A percentile compares a stretch with the other conserved stretches of the same genome.
Conservation (phyloP, 2,329 filamentous ascomycete species). For the Venturia oleaginea region DNA sequence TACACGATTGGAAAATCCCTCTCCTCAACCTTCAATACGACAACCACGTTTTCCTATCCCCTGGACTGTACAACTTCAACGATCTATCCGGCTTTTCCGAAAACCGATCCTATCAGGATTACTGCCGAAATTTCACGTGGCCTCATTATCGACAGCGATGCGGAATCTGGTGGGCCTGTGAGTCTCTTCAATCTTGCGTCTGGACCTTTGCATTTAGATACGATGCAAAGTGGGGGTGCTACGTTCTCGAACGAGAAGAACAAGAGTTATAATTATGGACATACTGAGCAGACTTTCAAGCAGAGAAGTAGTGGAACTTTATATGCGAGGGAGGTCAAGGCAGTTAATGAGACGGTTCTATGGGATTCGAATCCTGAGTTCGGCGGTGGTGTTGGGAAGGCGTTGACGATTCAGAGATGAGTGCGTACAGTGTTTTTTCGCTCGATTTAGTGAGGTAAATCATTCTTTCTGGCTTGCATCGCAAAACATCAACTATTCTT, state of each 20-base stretch:
- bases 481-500: too few species aligned
- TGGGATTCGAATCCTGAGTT: neutral
- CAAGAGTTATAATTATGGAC: conserved; percentile 1
- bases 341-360: neutral
- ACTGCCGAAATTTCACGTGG: neutral
- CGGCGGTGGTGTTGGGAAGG: neutral
- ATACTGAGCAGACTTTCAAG: neutral
- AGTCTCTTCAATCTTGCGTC: neutral
- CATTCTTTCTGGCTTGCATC: too few species aligned
- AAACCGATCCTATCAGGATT: neutral
- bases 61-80: neutral
- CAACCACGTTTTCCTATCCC: neutral
- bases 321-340: conserved; percentile 5
- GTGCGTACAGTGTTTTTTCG: too few species aligned
- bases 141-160: neutral
- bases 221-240: neutral
- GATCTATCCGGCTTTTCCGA: neutral
- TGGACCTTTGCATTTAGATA: neutral
- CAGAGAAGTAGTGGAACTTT: conserved; percentile 6
- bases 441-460: too few species aligned
- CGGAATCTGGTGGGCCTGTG: neutral
- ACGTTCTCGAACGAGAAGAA: neutral
- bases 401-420: neutral
- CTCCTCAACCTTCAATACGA: neutral
- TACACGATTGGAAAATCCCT: conserved; percentile 37